Base-by-base conservation (phyloP, 2,329 filamentous ascomycete species). In the Microsporum canis region DNA sequence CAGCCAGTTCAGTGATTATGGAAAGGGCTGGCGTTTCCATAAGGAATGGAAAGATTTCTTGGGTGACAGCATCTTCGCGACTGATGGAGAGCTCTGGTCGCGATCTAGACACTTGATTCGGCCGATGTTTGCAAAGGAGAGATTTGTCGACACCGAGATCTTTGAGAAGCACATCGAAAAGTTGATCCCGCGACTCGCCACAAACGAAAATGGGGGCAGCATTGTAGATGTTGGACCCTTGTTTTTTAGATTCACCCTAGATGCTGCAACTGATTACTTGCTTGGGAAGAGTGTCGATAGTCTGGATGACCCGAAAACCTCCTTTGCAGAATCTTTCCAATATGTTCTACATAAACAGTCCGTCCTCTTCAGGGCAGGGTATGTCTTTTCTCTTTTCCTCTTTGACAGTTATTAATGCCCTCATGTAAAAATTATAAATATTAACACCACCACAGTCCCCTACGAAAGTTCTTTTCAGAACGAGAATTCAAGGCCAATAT, bases 91-190 rank as follows among this genome's bases (percentile, higher is more conserved):
- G 34, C 74, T 82, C 55, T 96, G 91, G 91, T 88, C 92, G 66
- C 80, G 82, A 62, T 91, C 87, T 59, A 83, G 92, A n/a, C 87
- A 91, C 68, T 80, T 96, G 60, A 86, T 96, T 64, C 81, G 91
- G 2, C 91, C 91, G 0, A 90, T 95, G 75, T 96, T 96, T 73
- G 84, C 89, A 68, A 87, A 88, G 66, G 89, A 95, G 69, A 86
- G 90, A 8, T 84, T 96, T 23, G 88, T 88, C 61, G 89, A 96
- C 71, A 78, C 95, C 59, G 82, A 90, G 60, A 87, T 86, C 64
- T 94, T 96, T 68, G 91, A 96, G 74, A 80, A 82, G 45, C 89
- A 96, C 70, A 81, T 91, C 23, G 81, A 88, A 68, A 83, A 84
- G 0, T 77, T 96, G 7, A 84, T 95, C 66, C 77, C 80, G 2